These are phyloP conservation scores for Daldinia loculata DNA, from an alignment of 495 filamentous ascomycete species.

Conservation along the genomic window DNA sequence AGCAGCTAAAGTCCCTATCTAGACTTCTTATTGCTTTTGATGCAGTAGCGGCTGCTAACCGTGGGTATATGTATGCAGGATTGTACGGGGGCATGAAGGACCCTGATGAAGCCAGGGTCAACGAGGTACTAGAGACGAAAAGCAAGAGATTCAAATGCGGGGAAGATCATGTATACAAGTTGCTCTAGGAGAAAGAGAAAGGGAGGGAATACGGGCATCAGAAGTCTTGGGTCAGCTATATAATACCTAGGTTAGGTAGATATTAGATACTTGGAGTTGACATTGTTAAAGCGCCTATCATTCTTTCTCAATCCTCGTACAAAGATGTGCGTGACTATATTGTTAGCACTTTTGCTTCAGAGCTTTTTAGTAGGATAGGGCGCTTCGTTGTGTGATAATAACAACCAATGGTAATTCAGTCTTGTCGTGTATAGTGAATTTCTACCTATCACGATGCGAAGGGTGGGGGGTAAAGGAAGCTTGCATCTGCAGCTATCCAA, in stretches of 20 bases:
- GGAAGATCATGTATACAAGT: constrained; percentile 6
- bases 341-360: constrained; percentile 5
- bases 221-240: not conserved
- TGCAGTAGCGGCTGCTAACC: constrained; percentile 27
- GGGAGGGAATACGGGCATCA: not conserved
- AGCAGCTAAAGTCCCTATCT: constrained; percentile 15
- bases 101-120: constrained; percentile 28
- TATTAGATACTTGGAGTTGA: not conserved
- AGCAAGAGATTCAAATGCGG: constrained; percentile 21
- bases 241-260: not conserved
- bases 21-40: constrained; percentile 21
- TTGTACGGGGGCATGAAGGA: constrained; percentile 28
- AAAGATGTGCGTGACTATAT: constrained; percentile 14
- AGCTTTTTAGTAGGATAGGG: constrained; percentile 38
- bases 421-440: constrained; percentile 28
- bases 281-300: not conserved
- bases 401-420: constrained; percentile 34
- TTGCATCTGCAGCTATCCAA: constrained; percentile 36
- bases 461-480: constrained; percentile 25
- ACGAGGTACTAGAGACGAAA: constrained; percentile 22
- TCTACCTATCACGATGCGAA: constrained; percentile 37
- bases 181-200: constrained; percentile 2
- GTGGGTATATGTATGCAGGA: constrained; percentile 23
- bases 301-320: not conserved
- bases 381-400: constrained; percentile 38